Base-by-base conservation (phyloP, 208 protist species). In the Trypanosoma melophagium region DNA sequence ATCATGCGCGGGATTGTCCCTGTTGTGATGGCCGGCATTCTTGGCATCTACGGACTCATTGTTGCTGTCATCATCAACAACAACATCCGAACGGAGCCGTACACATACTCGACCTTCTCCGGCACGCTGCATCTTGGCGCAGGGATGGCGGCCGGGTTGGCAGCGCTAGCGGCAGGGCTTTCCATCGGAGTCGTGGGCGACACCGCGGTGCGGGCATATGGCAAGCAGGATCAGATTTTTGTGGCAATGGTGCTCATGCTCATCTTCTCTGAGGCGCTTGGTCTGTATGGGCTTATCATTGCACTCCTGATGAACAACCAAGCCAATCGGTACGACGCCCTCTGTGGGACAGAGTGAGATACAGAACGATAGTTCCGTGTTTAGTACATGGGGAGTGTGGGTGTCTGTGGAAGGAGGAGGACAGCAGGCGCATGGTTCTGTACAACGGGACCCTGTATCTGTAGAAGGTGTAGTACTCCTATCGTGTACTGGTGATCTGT, bases 1-100 rank as follows among this genome's bases (percentile, higher is more conserved):
- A 98, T 99, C 60, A 99, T 99, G 97, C 89, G 89, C 58, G 89
- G 88, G 58, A 97, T 96, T 35, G 86, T 97, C n/a, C 92, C 94
- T 10, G 89, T 96, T 21, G 88, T 97, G 57, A 97, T 97, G 92
- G 93, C 92, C 0, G 90, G 90, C 77, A 98, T 99, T 73, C 90
- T 99, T 49, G 99, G 98, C 77, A 99, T 99, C 75, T 99, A 99
- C 84, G 99, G 99, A 54, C 93, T 99, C 22, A 99, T 99, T 69
- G 97, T 99, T 62, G 92, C 96, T 63, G 97, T 99, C n/a, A 98
- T 99, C 79, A 98, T 97, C 71, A 94, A 92, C 86, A 95, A 91
- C 74, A 94, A 95, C 76, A 93, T 97, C 69, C 76, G 86, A 54
- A 90, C 84, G n/a, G 87, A 92, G 21, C 71, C 76, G 31, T 79